Conservation (phyloP, 1,284 basidiomycete genomes). For the Cryptococcus maquisensis region DNA sequence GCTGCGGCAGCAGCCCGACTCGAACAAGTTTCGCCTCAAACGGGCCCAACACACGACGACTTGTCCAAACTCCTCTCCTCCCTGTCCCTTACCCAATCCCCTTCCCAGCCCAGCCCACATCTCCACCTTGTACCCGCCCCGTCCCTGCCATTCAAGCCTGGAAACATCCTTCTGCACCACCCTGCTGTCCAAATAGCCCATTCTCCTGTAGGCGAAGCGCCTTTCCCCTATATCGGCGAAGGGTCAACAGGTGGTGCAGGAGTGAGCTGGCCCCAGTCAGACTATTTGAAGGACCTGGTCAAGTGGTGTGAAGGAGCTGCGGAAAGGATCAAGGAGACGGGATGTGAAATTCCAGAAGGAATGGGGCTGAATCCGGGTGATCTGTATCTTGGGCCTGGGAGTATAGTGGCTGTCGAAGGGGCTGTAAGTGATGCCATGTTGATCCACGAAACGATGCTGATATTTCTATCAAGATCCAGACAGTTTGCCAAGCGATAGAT, state of each 20-base stretch:
- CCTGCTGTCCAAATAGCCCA: slow-evolving; percentile 44
- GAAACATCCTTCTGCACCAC: slow-evolving; percentile 38
- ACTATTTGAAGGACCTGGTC: slow-evolving; percentile 40
- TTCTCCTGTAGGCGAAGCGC: slow-evolving; percentile 35
- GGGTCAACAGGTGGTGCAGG: slow-evolving; percentile 1
- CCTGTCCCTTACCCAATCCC: slow-evolving; percentile 24
- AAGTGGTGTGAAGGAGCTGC: slow-evolving; percentile 63
- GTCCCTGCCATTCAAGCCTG: slow-evolving; percentile 18
- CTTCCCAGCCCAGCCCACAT: slow-evolving; percentile 18
- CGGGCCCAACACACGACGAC: slow-evolving; percentile 13
- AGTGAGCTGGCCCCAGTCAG: slow-evolving; percentile 18
- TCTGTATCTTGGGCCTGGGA: slow-evolving; percentile 63
- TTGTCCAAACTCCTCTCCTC: slow-evolving; percentile 32
- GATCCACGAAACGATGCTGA: slow-evolving; percentile 42
- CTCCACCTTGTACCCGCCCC: slow-evolving; percentile 30
- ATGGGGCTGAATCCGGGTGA: slow-evolving; percentile 66
- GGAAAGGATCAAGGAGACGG: slow-evolving; percentile 61
- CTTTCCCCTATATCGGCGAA: slow-evolving; percentile 30
- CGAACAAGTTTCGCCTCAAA: slow-evolving; percentile 49
- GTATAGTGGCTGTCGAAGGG: slow-evolving; percentile 48
- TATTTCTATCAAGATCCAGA: slow-evolving; percentile 51
- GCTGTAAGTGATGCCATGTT: slow-evolving; percentile 25
- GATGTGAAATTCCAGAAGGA: slow-evolving; percentile 72
- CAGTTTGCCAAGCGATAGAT: slow-evolving; percentile 81
- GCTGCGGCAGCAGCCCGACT: slow-evolving; percentile 70